Evolutionary conservation across 148 eudicot species (phyloP).

Genomic region (Chenopodium suecicum): DNA sequence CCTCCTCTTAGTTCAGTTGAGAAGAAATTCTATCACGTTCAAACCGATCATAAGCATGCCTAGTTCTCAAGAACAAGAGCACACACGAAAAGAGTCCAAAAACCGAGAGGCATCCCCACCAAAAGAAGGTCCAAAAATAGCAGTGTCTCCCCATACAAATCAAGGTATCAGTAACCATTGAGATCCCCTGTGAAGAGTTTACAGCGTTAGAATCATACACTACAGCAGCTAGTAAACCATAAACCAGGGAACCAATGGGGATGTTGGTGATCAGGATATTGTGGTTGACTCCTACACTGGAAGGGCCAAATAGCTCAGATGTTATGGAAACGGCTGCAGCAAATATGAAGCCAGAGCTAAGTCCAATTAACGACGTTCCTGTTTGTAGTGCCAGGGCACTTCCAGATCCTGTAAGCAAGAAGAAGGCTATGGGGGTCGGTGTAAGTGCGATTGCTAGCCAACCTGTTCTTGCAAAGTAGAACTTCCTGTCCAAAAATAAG

Average conservation of each 20-base stretch:
- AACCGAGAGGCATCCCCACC: slow-evolving; percentile 73
- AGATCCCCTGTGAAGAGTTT: slow-evolving; percentile 12
- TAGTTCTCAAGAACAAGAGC: slow-evolving; percentile 68
- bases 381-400: slow-evolving; percentile 41
- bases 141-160: slow-evolving; percentile 78
- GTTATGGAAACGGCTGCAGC: slow-evolving; percentile 89
- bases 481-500: slow-evolving; percentile 49
- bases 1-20: slow-evolving; percentile 25
- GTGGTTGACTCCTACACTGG: slow-evolving; percentile 79
- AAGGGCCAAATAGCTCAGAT: slow-evolving; percentile 84
- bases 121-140: slow-evolving; percentile 67
- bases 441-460: slow-evolving; percentile 73
- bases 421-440: slow-evolving; percentile 78
- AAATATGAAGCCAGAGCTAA: slow-evolving; percentile 88
- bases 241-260: slow-evolving; percentile 73
- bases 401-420: slow-evolving; percentile 57
- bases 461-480: slow-evolving; percentile 85
- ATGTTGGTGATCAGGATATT: slow-evolving; percentile 89
- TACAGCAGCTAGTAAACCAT: slow-evolving; percentile 70
- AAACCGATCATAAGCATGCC: slow-evolving; percentile 61
- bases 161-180: slow-evolving; percentile 32
- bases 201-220: slow-evolving; percentile 58
- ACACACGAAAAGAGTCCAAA: slow-evolving; percentile 58
- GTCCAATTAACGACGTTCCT: slow-evolving; percentile 68
- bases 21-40: slow-evolving; percentile 49